A percentile compares a stretch with the other conserved stretches of the same genome.
Conservation (phyloP, 768 basidiomycete genomes). For the Steccherinum ochraceum region DNA sequence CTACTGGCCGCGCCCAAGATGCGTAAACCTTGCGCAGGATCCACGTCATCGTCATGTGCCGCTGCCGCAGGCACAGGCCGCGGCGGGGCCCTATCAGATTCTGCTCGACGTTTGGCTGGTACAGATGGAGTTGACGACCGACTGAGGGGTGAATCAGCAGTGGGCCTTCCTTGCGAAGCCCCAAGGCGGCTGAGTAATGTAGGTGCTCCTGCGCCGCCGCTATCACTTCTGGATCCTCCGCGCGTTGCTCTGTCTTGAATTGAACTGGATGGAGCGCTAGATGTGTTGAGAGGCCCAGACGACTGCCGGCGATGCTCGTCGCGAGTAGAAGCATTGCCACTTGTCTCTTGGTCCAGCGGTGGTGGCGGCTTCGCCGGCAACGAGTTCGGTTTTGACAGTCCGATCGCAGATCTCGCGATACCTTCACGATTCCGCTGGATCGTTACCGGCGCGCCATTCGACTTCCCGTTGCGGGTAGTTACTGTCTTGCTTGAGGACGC, state of each 20-base stretch:
- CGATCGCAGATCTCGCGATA: neutral
- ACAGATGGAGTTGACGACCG: slow-evolving; percentile 11
- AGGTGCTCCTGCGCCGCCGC: slow-evolving; percentile 8
- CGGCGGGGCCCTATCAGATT: neutral
- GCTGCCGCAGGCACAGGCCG: no score
- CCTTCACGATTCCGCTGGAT: slow-evolving; percentile 18
- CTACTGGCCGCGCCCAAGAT: neutral
- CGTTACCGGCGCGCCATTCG: slow-evolving; percentile 16
- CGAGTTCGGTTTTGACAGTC: neutral
- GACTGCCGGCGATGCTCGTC: neutral
- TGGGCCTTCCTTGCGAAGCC: neutral
- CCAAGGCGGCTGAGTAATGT: slow-evolving; percentile 21
- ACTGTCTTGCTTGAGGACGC: slow-evolving; percentile 10
- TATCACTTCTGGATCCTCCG: slow-evolving; percentile 3
- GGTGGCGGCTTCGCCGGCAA: slow-evolving; percentile 2
- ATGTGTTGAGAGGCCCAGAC: neutral
- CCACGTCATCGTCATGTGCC: no score
- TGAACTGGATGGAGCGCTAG: neutral
- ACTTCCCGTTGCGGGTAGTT: neutral
- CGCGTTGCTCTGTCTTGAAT: neutral
- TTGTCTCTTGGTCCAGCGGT: neutral
- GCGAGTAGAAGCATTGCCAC: neutral
- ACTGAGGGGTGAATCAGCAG: slow-evolving; percentile 1
- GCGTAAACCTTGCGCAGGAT: neutral
- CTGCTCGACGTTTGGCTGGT: slow-evolving; percentile 16